Base-by-base conservation (phyloP, 2,329 filamentous ascomycete species). In the Aspergillus sp. region DNA sequence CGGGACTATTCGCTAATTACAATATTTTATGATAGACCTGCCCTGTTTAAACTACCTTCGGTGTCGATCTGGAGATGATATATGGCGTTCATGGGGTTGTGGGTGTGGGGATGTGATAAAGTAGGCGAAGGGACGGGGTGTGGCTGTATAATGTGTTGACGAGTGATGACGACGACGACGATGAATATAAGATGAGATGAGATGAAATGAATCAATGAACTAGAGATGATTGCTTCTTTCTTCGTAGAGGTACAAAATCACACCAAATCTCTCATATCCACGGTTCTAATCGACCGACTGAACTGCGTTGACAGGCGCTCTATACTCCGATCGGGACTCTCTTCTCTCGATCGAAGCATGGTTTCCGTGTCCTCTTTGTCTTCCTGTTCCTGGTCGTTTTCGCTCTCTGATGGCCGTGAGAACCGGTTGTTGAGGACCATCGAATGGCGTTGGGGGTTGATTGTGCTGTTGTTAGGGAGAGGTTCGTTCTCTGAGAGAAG, bases 401-500 rank as follows among this genome's bases (percentile, higher is more conserved):
- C 66, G 7, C 51, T 54, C 8, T 19, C 58, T 13, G 25, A 63
- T 49, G 54, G 60, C 27, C 69, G 60, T 10, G 73, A 71, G 47
- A 77, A 77, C 1, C 69, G 71, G 59, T 77, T 77, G 44, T 76
- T 74, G 8, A 77, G 54, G 10, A 75, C 64, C 17, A 74, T 63
- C 10, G 72, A 74, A 50, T 70, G 71, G 10, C 65, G 65, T 27
- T 65, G 63, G 8, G 55, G 66, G 50, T 72, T 58, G 0, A 69
- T 67, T 1, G 69, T 66, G 30, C 73, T 73, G 52, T 77, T 77
- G 39, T 74, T 73, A 2, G 75, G 74, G 2, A 75, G 44, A 0
- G 71, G 72, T 38, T 76, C 71, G 42, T 74, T 75, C 25, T 73
- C 66, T 0, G 75, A 75, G 0, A 76, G 58, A 11, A 75, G 65